Base-by-base conservation (phyloP, 768 basidiomycete genomes). In the Dendrothele bispora region DNA sequence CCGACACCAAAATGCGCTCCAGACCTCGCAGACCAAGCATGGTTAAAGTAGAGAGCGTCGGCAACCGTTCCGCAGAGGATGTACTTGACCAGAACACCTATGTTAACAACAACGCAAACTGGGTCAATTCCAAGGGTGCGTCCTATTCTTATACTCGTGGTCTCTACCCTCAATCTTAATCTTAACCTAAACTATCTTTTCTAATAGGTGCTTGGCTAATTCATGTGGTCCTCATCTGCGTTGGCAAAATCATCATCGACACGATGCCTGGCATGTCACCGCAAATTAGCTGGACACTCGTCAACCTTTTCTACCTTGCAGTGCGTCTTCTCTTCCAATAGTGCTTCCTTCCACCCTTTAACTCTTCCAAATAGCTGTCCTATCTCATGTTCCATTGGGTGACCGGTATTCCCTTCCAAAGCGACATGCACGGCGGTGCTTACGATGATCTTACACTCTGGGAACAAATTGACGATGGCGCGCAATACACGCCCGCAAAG, bases 331-430 rank as follows among this genome's bases (percentile, higher is more conserved):
- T 44, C 12, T 44, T 17, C 12, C 30, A 28, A 15, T 30, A 21
- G 14, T 3, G 4, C 17, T 49, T 22, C 15, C 40, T 14, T 7
- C 20, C 0, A 35, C 29, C 35, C 29, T 14, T 30, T 34, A 24
- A 39, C 28, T 45, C 18, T 14, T 54, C 27, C 21, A 7, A 22
- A 20, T 58, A 95, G 95, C 63, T 93, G n/a, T 91, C 94, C 10
- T 98, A 95, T 71, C 77, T 98, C 52, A 95, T 98, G 90, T 98
- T 98, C 75, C 95, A 98, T 63, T 92, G 91, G 79, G 93, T 94
- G 41, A 98, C 94, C 7, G 95, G 95, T 45, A 93, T 95, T 35
- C 95, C 95, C 7, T 98, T 98, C 65, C 87, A 93, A 59, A 85
- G 82, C 48, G 84, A 89, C 51, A 72, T 87, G 36, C 88, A 91